Percentiles rank a stretch among this genome's conserved stretches.
phyloP scores from a whole-genome alignment of 2,329 filamentous ascomycete genomes.

The Clonostachys sp. region DNA sequence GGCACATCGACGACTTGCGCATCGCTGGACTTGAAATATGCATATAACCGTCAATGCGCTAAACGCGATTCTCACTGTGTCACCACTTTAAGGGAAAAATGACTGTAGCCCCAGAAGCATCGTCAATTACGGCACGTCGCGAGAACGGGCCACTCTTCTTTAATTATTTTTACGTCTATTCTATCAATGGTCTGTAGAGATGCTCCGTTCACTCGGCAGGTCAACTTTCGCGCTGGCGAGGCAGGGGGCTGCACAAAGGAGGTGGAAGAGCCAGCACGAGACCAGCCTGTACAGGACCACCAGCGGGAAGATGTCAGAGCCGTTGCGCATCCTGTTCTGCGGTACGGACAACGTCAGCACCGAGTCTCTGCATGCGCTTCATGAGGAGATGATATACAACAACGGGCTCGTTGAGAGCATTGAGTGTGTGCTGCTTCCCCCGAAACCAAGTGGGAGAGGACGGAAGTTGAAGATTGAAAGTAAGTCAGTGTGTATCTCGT shows the following conservation, averaged over 20 bases:
- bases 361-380: slow-evolving; percentile 66
- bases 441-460: slow-evolving; percentile 74
- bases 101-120: too few species aligned
- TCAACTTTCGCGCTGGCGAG: slow-evolving; percentile 5
- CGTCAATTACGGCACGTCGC: too few species aligned
- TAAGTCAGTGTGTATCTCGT: slow-evolving; percentile 21
- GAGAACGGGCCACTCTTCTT: too few species aligned
- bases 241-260: slow-evolving; percentile 1
- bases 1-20: not conserved
- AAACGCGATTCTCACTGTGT: slow-evolving; percentile 18
- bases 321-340: slow-evolving; percentile 85
- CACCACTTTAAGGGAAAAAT: too few species aligned
- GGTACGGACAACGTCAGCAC: slow-evolving; percentile 91
- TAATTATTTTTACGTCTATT: too few species aligned
- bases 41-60: slow-evolving; percentile 24
- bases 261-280: not conserved
- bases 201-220: slow-evolving; percentile 1
- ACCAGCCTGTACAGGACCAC: slow-evolving; percentile 9
- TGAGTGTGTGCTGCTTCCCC: slow-evolving; percentile 78
- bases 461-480: slow-evolving; percentile 64
- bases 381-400: slow-evolving; percentile 49
- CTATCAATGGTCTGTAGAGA: not conserved
- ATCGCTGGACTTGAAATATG: slow-evolving; percentile 11
- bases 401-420: slow-evolving; percentile 64
- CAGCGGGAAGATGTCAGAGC: slow-evolving; percentile 33